Evolutionary conservation across 176 grass and related monocot genomes (phyloP).

Genomic region (Pontederia paniculata): DNA sequence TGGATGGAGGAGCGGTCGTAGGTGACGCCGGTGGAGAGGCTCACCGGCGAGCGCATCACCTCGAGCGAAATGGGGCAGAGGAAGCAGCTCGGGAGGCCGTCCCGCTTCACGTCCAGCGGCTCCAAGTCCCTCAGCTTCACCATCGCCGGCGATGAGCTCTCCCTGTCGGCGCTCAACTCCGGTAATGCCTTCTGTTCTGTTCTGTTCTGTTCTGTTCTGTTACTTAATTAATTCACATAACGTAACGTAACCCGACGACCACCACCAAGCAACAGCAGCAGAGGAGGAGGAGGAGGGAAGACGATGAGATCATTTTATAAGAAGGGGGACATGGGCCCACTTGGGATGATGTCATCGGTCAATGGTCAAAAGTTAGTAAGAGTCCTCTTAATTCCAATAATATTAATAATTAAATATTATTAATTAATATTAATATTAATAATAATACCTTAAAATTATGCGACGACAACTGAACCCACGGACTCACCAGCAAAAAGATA

Average conservation of each 20-base stretch:
- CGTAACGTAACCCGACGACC: neutral
- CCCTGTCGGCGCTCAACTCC: neutral
- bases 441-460: too few relatives aligned
- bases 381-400: too few relatives aligned
- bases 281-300: too few relatives aligned
- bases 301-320: too few relatives aligned
- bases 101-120: slow-evolving; percentile 40
- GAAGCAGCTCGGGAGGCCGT: slow-evolving; percentile 55
- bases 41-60: slow-evolving; percentile 94
- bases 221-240: neutral
- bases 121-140: slow-evolving; percentile 23
- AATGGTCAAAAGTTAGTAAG: slow-evolving; percentile 8
- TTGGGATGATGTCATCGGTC: slow-evolving; percentile 1
- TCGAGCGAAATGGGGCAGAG: slow-evolving; percentile 89
- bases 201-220: neutral
- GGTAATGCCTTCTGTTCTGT: neutral
- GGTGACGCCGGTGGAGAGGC: slow-evolving; percentile 89
- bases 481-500: too few relatives aligned
- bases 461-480: too few relatives aligned
- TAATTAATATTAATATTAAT: too few relatives aligned
- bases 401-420: too few relatives aligned
- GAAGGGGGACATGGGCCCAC: too few relatives aligned
- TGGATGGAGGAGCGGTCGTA: slow-evolving; percentile 93
- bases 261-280: too few relatives aligned
- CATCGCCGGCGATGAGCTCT: slow-evolving; percentile 23